These are phyloP conservation scores for Penicillium sp. DNA, from an alignment of 2,329 filamentous ascomycete genomes.

Conservation along the genomic window DNA sequence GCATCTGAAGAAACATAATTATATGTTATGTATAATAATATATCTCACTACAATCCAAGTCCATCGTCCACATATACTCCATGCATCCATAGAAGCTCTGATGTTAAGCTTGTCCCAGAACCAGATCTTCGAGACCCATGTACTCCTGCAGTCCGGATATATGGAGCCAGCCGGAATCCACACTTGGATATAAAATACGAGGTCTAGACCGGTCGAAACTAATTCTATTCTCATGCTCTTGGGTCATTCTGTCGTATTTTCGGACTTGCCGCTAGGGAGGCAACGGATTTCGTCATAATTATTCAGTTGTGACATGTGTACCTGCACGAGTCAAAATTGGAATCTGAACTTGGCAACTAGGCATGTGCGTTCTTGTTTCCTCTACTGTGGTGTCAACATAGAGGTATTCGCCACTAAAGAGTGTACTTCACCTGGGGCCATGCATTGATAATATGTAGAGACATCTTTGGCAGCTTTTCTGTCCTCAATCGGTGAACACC, in stretches of 20 bases:
- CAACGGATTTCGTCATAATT: neutral
- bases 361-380: neutral
- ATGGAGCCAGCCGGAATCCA: neutral
- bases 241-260: constrained; percentile 5
- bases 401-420: neutral
- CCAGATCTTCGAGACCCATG: neutral
- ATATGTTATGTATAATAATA: neutral
- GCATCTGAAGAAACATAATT: neutral
- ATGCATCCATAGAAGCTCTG: neutral
- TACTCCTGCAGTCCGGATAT: neutral
- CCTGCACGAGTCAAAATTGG: neutral
- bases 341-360: neutral
- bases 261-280: neutral
- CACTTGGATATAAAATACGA: neutral
- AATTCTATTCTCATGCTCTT: neutral
- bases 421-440: neutral
- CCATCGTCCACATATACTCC: neutral
- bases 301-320: neutral
- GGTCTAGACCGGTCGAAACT: constrained; percentile 7
- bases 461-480: neutral
- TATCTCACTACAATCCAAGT: neutral
- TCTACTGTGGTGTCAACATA: neutral
- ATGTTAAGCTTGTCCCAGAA: neutral
- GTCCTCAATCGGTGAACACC: neutral
- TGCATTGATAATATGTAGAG: neutral